Conservation (phyloP, 108 stramenopile genomes). For the Pseudonitzschia delicatissima region DNA sequence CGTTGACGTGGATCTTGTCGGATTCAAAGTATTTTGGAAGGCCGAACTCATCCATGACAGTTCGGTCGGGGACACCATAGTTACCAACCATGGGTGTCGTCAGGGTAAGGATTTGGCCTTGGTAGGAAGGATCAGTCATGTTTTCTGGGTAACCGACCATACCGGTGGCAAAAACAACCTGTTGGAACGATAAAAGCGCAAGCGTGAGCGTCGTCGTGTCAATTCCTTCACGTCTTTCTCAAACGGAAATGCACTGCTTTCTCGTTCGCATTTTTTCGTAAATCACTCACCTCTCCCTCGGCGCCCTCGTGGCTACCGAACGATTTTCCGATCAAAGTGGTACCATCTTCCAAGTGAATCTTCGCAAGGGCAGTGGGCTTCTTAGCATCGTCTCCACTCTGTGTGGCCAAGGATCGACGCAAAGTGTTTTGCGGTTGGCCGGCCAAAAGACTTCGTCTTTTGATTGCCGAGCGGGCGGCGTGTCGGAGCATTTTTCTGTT, state of each 20-base stretch:
- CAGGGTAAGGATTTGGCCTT: slow-evolving; percentile 92
- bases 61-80: slow-evolving; percentile 95
- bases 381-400: slow-evolving; percentile 66
- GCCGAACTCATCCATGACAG: slow-evolving; percentile 77
- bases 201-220: not conserved
- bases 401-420: slow-evolving; percentile 31
- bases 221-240: not conserved
- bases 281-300: slow-evolving; percentile 76
- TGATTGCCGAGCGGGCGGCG: slow-evolving; percentile 6
- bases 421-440: not conserved
- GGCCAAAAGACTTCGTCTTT: not conserved
- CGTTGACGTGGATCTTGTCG: slow-evolving; percentile 90
- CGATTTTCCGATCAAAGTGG: slow-evolving; percentile 60
- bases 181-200: not conserved
- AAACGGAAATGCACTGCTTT: not conserved
- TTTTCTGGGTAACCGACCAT: slow-evolving; percentile 99
- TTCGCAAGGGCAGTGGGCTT: slow-evolving; percentile 70
- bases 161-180: slow-evolving; percentile 99
- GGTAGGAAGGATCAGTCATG: slow-evolving; percentile 98
- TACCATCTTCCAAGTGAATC: slow-evolving; percentile 82
- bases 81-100: slow-evolving; percentile 98
- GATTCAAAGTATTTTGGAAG: slow-evolving; percentile 93
- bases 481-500: slow-evolving; percentile 12
- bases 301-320: slow-evolving; percentile 77
- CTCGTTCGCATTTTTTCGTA: too few relatives aligned